phyloP scores from a whole-genome alignment of 495 filamentous ascomycete genomes.

The Bathelium albidoporum region DNA sequence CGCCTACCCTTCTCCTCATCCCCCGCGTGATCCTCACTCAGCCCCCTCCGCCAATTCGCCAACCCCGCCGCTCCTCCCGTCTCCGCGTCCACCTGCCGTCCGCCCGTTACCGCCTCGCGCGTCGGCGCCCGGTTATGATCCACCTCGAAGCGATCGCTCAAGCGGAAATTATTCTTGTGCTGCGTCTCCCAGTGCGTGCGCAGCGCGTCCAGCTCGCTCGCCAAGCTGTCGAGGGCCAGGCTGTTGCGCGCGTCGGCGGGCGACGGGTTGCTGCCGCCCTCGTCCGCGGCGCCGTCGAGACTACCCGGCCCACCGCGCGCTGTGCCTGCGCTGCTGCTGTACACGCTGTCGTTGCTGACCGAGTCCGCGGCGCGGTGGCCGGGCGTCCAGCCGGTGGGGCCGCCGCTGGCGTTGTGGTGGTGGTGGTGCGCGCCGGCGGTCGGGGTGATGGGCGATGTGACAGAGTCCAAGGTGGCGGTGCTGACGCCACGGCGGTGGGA shows the following conservation, averaged over 20 bases:
- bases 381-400: neutral
- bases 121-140: slow-evolving; percentile 54
- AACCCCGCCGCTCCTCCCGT: slow-evolving; percentile 7
- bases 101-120: slow-evolving; percentile 34
- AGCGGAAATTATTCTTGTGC: slow-evolving; percentile 83
- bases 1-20: slow-evolving; percentile 6
- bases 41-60: slow-evolving; percentile 22
- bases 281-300: slow-evolving; percentile 6
- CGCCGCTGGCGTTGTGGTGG: slow-evolving; percentile 33
- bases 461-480: slow-evolving; percentile 29
- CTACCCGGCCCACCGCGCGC: slow-evolving; percentile 4
- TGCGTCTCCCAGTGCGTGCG: slow-evolving; percentile 90
- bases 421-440: slow-evolving; percentile 32
- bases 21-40: slow-evolving; percentile 12
- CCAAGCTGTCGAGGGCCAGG: slow-evolving; percentile 80
- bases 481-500: slow-evolving; percentile 27
- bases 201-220: slow-evolving; percentile 79
- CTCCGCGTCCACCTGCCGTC: neutral
- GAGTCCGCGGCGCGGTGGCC: slow-evolving; percentile 17
- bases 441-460: neutral
- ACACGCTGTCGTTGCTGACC: neutral
- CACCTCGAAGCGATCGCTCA: slow-evolving; percentile 79
- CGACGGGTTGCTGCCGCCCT: neutral
- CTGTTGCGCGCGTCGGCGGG: slow-evolving; percentile 53
- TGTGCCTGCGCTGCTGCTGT: neutral